A percentile compares a stretch with the other conserved stretches of the same genome.
These are phyloP conservation scores for Arabidopsis suecica DNA, from an alignment of 345 rosid species.

Conservation along the genomic window DNA sequence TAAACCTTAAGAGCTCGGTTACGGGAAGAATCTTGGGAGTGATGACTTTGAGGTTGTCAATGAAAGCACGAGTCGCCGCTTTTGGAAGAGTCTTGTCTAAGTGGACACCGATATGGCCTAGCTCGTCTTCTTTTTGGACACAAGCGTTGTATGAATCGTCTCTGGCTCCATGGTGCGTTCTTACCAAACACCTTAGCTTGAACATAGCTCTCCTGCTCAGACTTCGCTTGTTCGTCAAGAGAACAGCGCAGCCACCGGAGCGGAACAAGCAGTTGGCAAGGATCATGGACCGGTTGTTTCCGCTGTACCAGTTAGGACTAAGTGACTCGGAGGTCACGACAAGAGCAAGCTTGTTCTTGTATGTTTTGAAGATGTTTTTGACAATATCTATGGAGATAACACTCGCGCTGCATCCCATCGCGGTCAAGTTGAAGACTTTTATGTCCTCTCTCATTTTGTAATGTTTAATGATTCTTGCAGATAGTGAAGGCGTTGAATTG, in stretches of 20 bases:
- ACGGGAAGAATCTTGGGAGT: constrained; percentile 66
- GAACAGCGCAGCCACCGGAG: constrained; percentile 71
- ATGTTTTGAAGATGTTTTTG: constrained; percentile 57
- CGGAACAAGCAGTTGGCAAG: constrained; percentile 77
- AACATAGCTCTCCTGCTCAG: constrained; percentile 52
- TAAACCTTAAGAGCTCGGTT: constrained; percentile 50
- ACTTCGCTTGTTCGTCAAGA: constrained; percentile 59
- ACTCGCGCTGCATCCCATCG: constrained; percentile 78
- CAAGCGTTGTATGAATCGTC: constrained; percentile 70
- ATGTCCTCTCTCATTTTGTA: constrained; percentile 72
- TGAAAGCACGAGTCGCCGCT: constrained; percentile 65
- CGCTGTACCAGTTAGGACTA: constrained; percentile 71
- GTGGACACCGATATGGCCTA: constrained; percentile 57
- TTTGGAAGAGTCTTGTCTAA: constrained; percentile 58
- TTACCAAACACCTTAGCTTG: constrained; percentile 56
- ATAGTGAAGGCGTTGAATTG: constrained; percentile 60
- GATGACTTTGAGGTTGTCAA: constrained; percentile 56
- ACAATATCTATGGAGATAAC: constrained; percentile 61
- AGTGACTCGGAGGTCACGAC: constrained; percentile 76
- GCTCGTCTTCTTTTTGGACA: constrained; percentile 63
- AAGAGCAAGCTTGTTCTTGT: constrained; percentile 56
- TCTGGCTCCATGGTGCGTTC: constrained; percentile 62
- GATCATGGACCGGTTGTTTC: constrained; percentile 76
- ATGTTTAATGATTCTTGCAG: constrained; percentile 65
- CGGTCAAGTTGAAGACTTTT: constrained; percentile 69